Conservation (phyloP, 805 yeast species). For the Barnettozyma siamensis region DNA sequence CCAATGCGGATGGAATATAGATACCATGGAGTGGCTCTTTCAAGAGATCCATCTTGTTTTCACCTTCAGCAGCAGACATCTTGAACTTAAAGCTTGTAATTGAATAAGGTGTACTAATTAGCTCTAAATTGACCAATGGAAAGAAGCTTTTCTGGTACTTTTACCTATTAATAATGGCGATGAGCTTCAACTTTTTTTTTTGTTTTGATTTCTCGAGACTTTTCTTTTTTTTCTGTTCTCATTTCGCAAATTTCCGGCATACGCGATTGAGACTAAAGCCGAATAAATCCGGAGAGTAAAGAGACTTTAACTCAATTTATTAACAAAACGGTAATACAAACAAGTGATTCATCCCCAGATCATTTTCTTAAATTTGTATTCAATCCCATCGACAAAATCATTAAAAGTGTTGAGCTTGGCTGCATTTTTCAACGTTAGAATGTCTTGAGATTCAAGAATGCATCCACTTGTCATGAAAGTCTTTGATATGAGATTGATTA, state of each 20-base stretch:
- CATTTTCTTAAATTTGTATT: slow-evolving; percentile 31
- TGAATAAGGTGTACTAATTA: too few species aligned
- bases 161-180: background rate
- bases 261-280: background rate
- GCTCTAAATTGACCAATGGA: too few species aligned
- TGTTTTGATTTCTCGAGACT: background rate
- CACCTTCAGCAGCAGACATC: slow-evolving; percentile 15
- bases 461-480: slow-evolving; percentile 18
- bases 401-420: slow-evolving; percentile 20
- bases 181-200: background rate
- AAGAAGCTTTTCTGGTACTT: too few species aligned
- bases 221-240: background rate
- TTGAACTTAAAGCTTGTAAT: too few species aligned
- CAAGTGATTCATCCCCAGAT: slow-evolving; percentile 38
- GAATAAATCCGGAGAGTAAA: background rate
- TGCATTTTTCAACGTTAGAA: slow-evolving; percentile 33
- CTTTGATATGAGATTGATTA: slow-evolving; percentile 21
- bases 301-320: too few species aligned
- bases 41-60: slow-evolving; percentile 46
- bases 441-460: slow-evolving; percentile 25
- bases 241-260: background rate
- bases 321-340: too few species aligned
- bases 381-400: slow-evolving; percentile 30
- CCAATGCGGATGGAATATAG: slow-evolving; percentile 59
- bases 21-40: slow-evolving; percentile 73